Base-by-base conservation (phyloP, 139 green algal genomes). In the Asterochloris sp. region DNA sequence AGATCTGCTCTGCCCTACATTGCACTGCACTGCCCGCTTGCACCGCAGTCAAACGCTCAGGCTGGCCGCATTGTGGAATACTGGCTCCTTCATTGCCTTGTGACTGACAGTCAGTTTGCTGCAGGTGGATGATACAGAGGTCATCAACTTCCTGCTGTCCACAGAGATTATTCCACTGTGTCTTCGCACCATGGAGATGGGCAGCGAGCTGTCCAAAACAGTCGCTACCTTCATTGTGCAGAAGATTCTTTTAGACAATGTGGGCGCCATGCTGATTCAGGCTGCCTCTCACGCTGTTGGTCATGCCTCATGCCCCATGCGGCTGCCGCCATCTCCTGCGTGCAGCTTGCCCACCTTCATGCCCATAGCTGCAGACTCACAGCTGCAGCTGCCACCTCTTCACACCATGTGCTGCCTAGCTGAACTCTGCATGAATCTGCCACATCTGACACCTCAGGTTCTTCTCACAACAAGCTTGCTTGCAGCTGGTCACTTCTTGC, bases 151-250 rank as follows among this genome's bases (percentile, higher is more conserved):
- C 86, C 91, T 99, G 76, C 90, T 99, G 60, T 96, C 92, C n/a
- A 99, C 97, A 0, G 97, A 99, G 86, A 99, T 99, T 86, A 99
- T 99, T 80, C 97, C 97, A 12, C 89, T 99, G 27, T 99, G 97
- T 87, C 84, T 99, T 84, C 92, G 96, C 69, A 99, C 97, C 74
- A 99, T 99, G 97, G 97, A 99, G 91, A 98, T 98, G 84, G 97
- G 97, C 75, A 97, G 88, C 62, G 97, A 99, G 92, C 93, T 99
- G 81, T 98, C 95, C 83, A 99, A 99, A 79, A 99, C 97, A 11
- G 97, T 99, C 28, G 97, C 97, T n/a, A 99, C 97, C 24, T 99
- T 99, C 87, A 99, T 99, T 74, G 96, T 99, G 61, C 97, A 99
- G 86, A 99, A 99, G 80, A 99, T 99, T 64, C 88, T 99, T 78